phyloP scores from a whole-genome alignment of 116 monocot genomes.

The Cymodocea nodosa region DNA sequence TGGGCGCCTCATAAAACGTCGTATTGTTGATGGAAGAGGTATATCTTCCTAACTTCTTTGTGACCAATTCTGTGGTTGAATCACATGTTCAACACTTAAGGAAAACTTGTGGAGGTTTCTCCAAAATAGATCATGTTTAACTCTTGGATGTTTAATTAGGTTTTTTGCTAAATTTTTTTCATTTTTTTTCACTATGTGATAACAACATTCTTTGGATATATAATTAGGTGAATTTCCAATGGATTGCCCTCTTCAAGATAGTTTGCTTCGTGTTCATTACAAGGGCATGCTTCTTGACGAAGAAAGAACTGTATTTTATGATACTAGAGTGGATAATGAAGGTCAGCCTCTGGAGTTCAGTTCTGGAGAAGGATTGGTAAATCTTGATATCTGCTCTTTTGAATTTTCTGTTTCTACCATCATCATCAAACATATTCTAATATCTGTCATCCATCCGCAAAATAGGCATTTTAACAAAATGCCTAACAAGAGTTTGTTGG shows the following conservation, averaged over 20 bases:
- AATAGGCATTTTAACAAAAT: neutral
- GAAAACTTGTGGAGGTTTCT: too few species aligned
- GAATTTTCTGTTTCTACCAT: neutral
- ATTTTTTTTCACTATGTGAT: neutral
- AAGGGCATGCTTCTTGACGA: constrained; percentile 85
- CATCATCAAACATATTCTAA: neutral
- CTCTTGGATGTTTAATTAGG: too few species aligned
- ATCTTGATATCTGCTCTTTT: constrained; percentile 8
- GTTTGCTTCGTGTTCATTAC: constrained; percentile 84
- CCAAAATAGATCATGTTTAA: too few species aligned
- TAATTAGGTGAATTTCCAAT: constrained; percentile 91
- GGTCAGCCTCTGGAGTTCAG: constrained; percentile 88
- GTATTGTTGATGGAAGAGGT: constrained; percentile 93
- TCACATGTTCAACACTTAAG: too few species aligned
- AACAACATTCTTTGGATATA: neutral
- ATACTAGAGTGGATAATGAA: constrained; percentile 72
- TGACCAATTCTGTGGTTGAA: neutral
- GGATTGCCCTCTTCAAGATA: constrained; percentile 99
- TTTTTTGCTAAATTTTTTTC: neutral
- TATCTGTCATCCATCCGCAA: neutral
- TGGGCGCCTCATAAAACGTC: constrained; percentile 94
- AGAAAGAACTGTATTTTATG: constrained; percentile 74
- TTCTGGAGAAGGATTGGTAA: constrained; percentile 97
- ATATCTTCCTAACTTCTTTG: neutral
- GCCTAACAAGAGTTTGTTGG: neutral